Evolutionary conservation across 208 protist genomes (phyloP).

Genomic region (Leishmania arabica): DNA sequence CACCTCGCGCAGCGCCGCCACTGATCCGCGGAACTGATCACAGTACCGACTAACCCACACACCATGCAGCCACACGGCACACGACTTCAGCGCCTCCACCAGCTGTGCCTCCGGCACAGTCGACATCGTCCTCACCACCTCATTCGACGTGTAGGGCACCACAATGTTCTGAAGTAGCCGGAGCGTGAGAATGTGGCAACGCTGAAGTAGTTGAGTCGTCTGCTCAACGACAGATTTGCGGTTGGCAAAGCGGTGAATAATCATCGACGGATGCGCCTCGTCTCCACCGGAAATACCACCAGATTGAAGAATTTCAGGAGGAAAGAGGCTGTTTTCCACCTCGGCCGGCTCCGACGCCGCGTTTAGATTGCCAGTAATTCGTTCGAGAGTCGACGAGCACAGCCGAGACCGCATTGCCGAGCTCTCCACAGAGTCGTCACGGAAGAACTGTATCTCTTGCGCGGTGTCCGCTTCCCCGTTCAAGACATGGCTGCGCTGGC

Average conservation of each 20-base stretch:
- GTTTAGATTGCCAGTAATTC: not conserved
- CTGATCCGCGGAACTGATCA: constrained; percentile 57
- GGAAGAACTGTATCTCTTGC: constrained; percentile 59
- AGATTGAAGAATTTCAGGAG: constrained; percentile 73
- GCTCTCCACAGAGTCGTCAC: constrained; percentile 57
- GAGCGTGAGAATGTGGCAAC: constrained; percentile 75
- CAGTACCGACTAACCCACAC: constrained; percentile 77
- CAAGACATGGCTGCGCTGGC: constrained; percentile 75
- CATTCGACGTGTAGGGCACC: constrained; percentile 25
- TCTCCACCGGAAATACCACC: constrained; percentile 79
- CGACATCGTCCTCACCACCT: constrained; percentile 27
- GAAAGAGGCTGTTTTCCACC: constrained; percentile 76
- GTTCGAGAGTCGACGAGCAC: constrained; percentile 43
- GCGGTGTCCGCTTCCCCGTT: constrained; percentile 64
- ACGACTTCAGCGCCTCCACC: constrained; percentile 49
- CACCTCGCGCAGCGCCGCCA: constrained; percentile 75
- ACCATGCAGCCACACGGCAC: constrained; percentile 79
- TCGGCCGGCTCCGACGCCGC: not conserved
- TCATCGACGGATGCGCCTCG: constrained; percentile 33
- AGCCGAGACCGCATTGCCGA: constrained; percentile 47
- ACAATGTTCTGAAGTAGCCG: constrained; percentile 21
- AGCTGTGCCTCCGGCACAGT: constrained; percentile 35
- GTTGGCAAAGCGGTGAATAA: constrained; percentile 72
- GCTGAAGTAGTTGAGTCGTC: constrained; percentile 52
- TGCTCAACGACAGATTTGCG: constrained; percentile 52